Percentiles rank a stretch among this genome's conserved stretches.
phyloP scores from a whole-genome alignment of 1,284 basidiomycete genomes.

The Porodaedalea pini region DNA sequence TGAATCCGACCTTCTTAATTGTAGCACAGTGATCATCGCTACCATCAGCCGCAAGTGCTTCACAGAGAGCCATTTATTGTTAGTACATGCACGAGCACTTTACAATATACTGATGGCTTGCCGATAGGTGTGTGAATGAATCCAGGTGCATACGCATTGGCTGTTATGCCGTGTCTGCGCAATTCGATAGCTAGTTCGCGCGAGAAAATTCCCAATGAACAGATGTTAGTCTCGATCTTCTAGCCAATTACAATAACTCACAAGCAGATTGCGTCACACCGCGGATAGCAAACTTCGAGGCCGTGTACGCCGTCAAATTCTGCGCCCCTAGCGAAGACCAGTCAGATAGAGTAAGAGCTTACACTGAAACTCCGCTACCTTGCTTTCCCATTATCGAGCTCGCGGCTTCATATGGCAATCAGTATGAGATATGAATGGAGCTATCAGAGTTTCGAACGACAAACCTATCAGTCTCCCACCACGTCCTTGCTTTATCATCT shows the following conservation, averaged over 20 bases:
- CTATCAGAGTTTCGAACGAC: neutral
- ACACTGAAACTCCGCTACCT: neutral
- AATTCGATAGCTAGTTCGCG: constrained; percentile 20
- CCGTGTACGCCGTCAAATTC: constrained; percentile 9
- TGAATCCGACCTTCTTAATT: neutral
- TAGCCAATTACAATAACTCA: neutral
- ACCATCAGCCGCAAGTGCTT: neutral
- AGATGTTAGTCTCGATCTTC: no score
- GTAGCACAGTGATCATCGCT: neutral
- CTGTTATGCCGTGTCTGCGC: constrained; percentile 25
- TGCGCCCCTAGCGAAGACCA: neutral
- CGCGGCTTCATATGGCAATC: neutral
- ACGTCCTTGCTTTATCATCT: constrained; percentile 23
- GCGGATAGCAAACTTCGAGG: constrained; percentile 15
- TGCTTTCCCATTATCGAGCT: constrained; percentile 6
- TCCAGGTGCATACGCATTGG: constrained; percentile 29
- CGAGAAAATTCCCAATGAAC: neutral
- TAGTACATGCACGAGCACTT: neutral
- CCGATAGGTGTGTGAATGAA: constrained; percentile 25
- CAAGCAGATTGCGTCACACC: constrained; percentile 2
- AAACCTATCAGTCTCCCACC: constrained; percentile 19
- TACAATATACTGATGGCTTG: constrained; percentile 13
- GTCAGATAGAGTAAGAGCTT: neutral
- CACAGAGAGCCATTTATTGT: neutral
- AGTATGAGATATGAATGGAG: no score